These are phyloP conservation scores for Aspergillus sclerotiicarbonarius DNA, from an alignment of 495 filamentous ascomycete genomes.

Conservation along the genomic window DNA sequence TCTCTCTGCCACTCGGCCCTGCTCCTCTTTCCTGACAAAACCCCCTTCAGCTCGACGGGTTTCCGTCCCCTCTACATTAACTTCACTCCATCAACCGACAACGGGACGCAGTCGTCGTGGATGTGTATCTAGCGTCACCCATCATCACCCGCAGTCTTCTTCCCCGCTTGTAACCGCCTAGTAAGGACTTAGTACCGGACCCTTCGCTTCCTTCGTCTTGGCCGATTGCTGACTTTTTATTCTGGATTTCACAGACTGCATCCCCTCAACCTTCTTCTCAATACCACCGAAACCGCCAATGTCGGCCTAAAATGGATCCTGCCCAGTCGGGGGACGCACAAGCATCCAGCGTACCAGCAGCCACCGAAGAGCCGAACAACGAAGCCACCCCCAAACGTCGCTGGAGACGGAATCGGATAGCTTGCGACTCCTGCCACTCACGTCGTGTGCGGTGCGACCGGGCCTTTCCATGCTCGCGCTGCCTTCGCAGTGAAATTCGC, in stretches of 20 bases:
- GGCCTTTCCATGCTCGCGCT: constrained; percentile 47
- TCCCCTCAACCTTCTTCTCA: neutral
- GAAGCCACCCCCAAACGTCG: constrained; percentile 34
- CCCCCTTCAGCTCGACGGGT: constrained; percentile 5
- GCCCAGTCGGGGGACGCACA: constrained; percentile 32
- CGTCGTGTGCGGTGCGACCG: constrained; percentile 51
- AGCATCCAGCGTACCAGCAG: constrained; percentile 18
- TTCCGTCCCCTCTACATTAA: neutral
- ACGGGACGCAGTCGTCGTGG: neutral
- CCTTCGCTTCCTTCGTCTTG: neutral
- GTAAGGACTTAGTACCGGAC: neutral
- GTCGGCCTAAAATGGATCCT: constrained; percentile 36
- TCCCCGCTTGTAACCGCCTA: neutral
- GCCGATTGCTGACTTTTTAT: neutral
- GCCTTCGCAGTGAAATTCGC: constrained; percentile 40
- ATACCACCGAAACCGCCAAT: constrained; percentile 17
- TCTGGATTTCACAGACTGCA: neutral
- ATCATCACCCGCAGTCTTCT: neutral
- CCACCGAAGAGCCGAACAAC: constrained; percentile 30
- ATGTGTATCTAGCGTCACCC: neutral
- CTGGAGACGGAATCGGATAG: constrained; percentile 47
- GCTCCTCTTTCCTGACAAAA: constrained; percentile 6
- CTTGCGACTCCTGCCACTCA: constrained; percentile 46
- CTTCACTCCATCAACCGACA: neutral
- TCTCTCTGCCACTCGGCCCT: constrained; percentile 3